Conservation (phyloP, 2,329 filamentous ascomycete genomes). For the Colletotrichum nymphaeae region DNA sequence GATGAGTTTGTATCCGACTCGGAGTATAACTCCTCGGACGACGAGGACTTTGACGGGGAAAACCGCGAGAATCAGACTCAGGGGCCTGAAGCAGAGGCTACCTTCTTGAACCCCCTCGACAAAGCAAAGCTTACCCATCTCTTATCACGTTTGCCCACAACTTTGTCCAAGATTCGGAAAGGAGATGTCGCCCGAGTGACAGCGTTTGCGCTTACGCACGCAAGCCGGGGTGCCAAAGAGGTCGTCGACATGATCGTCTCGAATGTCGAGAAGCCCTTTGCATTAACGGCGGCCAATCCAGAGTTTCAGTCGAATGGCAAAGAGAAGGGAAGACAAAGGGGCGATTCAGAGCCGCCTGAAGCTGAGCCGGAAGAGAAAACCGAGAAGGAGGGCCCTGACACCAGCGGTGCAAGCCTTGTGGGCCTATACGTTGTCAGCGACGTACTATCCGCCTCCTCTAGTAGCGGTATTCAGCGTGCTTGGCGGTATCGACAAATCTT, state of each 20-base stretch:
- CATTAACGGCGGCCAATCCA: conserved; percentile 75
- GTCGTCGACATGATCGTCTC: conserved; percentile 88
- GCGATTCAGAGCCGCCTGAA: conserved; percentile 50
- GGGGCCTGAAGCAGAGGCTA: conserved; percentile 60
- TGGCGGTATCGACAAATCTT: conserved; percentile 90
- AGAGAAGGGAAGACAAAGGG: conserved; percentile 45
- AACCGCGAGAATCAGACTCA: conserved; percentile 58
- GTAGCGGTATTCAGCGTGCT: conserved; percentile 81
- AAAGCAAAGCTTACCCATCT: conserved; percentile 88
- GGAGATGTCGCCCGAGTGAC: conserved; percentile 90
- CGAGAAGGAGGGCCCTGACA: conserved; percentile 65
- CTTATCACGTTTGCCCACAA: conserved; percentile 83
- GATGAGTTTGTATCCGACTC: conserved; percentile 85
- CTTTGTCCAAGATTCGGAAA: conserved; percentile 78
- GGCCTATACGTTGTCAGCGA: conserved; percentile 83
- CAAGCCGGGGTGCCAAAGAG: conserved; percentile 86
- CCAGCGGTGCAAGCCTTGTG: conserved; percentile 79
- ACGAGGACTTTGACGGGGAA: conserved; percentile 78
- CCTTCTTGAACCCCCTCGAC: conserved; percentile 83
- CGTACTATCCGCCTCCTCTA: conserved; percentile 81
- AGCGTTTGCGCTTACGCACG: conserved; percentile 89
- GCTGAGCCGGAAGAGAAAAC: conserved; percentile 51
- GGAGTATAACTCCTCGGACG: conserved; percentile 88
- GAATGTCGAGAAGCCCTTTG: conserved; percentile 83
- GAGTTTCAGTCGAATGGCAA: conserved; percentile 19